These are phyloP conservation scores for Gymnopilus junonius DNA, from an alignment of 768 basidiomycete genomes.

Conservation along the genomic window DNA sequence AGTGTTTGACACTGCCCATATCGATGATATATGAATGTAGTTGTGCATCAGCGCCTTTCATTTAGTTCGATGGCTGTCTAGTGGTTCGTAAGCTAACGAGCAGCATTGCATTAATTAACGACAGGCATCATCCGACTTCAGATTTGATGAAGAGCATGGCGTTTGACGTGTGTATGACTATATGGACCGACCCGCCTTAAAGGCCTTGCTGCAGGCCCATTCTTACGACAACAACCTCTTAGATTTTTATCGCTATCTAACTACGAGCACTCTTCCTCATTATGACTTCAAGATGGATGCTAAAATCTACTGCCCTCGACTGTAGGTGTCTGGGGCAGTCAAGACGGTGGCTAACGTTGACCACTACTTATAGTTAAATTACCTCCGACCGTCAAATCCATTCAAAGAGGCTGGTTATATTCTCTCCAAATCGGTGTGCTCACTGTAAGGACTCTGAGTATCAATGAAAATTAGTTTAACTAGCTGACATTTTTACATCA, in stretches of 20 bases:
- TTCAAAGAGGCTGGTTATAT: constrained; percentile 27
- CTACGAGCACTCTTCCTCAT: neutral
- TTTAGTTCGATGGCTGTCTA: too few species aligned
- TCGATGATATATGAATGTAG: too few species aligned
- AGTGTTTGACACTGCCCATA: neutral
- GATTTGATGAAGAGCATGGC: too few species aligned
- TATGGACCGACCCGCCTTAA: neutral
- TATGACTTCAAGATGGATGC: neutral
- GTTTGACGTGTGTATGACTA: too few species aligned
- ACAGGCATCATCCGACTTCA: too few species aligned
- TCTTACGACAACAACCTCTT: neutral
- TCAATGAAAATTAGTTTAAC: neutral
- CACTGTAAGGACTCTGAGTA: constrained; percentile 15
- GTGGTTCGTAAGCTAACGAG: too few species aligned
- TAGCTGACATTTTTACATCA: neutral
- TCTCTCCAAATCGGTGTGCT: constrained; percentile 24
- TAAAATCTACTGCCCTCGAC: constrained; percentile 17
- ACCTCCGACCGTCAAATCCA: constrained; percentile 26
- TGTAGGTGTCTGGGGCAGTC: constrained; percentile 14
- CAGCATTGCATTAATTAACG: too few species aligned
- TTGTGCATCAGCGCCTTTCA: too few species aligned
- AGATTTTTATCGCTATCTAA: neutral
- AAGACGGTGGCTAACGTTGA: neutral
- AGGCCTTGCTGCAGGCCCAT: neutral
- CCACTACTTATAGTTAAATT: constrained; percentile 22